Percentiles rank a stretch among this genome's conserved stretches.
These are phyloP conservation scores for Austropuccinia psidii DNA, from an alignment of 1,284 basidiomycete species.

Conservation along the genomic window DNA sequence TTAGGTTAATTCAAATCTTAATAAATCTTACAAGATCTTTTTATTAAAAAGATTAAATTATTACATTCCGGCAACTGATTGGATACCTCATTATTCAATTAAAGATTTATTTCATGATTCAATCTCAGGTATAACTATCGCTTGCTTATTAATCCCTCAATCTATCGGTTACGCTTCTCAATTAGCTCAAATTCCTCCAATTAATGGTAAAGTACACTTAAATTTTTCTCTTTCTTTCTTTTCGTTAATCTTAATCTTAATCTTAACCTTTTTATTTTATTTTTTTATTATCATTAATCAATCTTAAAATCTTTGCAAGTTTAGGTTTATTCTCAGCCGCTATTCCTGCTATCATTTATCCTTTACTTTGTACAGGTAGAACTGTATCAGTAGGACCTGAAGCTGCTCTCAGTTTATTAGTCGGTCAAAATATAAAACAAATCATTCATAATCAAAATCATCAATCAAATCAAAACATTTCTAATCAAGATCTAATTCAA, in stretches of 20 bases:
- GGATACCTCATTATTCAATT: slow-evolving; percentile 33
- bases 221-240: not conserved
- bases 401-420: slow-evolving; percentile 75
- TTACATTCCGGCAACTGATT: slow-evolving; percentile 34
- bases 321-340: slow-evolving; percentile 65
- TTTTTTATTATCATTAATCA: slow-evolving; percentile 55
- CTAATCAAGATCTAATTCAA: slow-evolving; percentile 54
- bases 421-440: slow-evolving; percentile 74
- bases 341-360: slow-evolving; percentile 61
- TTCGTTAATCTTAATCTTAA: not conserved
- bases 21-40: too few relatives aligned
- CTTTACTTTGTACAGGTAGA: slow-evolving; percentile 70
- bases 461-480: slow-evolving; percentile 54
- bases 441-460: slow-evolving; percentile 60
- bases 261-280: too few relatives aligned
- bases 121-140: slow-evolving; percentile 72
- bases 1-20: too few relatives aligned
- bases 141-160: slow-evolving; percentile 82
- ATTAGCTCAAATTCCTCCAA: slow-evolving; percentile 54
- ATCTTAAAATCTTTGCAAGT: slow-evolving; percentile 50
- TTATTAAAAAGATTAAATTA: slow-evolving; percentile 2
- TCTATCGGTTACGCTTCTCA: slow-evolving; percentile 81
- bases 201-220: too few relatives aligned
- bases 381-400: slow-evolving; percentile 68
- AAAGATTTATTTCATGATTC: slow-evolving; percentile 53